Base-by-base conservation (phyloP, 106 monocot genomes). In the Alisma plantagoaquatica region DNA sequence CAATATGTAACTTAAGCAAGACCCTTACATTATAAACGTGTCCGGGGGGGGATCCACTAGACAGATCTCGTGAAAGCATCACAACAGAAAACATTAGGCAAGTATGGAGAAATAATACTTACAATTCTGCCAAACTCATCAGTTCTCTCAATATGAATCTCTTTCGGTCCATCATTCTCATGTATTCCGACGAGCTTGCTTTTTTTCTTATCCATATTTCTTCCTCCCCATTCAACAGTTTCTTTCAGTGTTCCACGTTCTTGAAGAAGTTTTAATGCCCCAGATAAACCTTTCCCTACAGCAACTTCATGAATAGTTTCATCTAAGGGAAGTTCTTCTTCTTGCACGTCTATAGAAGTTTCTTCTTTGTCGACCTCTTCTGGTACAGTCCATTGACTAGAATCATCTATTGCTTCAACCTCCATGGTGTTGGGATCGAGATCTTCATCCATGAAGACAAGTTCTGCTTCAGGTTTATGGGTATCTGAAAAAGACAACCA, bases 131-230 rank as follows among this genome's bases (percentile, higher is more conserved):
- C 89, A 76, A 98, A 98, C 56, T 98, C 89, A 69, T 98, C 96
- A 26, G 73, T 70, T 58, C 89, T 76, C 49, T 98, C 96, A 52
- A 98, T 98, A 46, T 84, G 74, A 51, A 94, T 88, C 65, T 88
- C 94, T 62, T 94, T 94, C 53, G 80, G 41, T 27, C 89, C 96
- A 21, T 79, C 78, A 68, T 57, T 79, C 43, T 83, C 76, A 68
- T 74, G 29, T 18, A 98, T 51, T 23, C 96, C 96, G 27, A 82
- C 76, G 66, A 96, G 80, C 38, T 96, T 96, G 59, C 94, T 96
- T 61, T 89, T 98, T 69, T 89, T 90, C 57, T 98, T 98, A 54
- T 98, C 89, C 85, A 85, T 98, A 41, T 77, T 98, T 74, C 89
- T 81, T 6, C 84, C 89, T 31, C 96, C 96, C 96, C 77, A 98